Evolutionary conservation across 2,329 filamentous ascomycete species (phyloP).

Genomic region (Botrytis porri): DNA sequence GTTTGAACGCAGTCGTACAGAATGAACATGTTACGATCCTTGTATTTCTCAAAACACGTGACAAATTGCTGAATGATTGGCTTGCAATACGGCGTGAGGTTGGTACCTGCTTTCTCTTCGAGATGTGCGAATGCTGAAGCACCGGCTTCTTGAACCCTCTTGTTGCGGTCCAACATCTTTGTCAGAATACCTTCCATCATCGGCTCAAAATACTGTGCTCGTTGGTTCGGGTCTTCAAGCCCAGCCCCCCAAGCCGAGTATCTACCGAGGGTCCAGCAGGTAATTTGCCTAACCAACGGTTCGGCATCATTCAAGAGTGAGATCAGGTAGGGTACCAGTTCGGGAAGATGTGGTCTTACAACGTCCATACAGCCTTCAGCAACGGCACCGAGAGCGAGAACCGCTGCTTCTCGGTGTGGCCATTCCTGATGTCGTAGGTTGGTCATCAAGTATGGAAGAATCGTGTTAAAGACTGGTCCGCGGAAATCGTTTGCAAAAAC

Average conservation of each 20-base stretch:
- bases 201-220: conserved; percentile 80
- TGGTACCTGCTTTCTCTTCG: conserved; percentile 84
- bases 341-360: conserved; percentile 84
- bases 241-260: conserved; percentile 91
- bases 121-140: conserved; percentile 95
- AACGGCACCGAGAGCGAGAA: conserved; percentile 89
- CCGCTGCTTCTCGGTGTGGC: conserved; percentile 89
- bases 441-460: conserved; percentile 86
- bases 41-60: conserved; percentile 88
- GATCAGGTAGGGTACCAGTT: conserved; percentile 87
- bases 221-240: conserved; percentile 63
- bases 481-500: conserved; percentile 91
- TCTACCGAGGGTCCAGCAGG: conserved; percentile 92
- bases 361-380: conserved; percentile 91
- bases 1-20: conserved; percentile 98
- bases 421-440: conserved; percentile 87
- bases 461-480: conserved; percentile 82
- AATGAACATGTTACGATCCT: conserved; percentile 98
- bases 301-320: conserved; percentile 79
- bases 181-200: conserved; percentile 95
- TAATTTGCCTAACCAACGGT: conserved; percentile 92
- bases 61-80: conserved; percentile 93
- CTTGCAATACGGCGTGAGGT: conserved; percentile 78
- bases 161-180: conserved; percentile 96
- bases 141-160: conserved; percentile 94